A percentile compares a stretch with the other conserved stretches of the same genome.
These are phyloP conservation scores for Solanum aculeatissimum DNA, from an alignment of 305 asterid genomes.

Conservation along the genomic window DNA sequence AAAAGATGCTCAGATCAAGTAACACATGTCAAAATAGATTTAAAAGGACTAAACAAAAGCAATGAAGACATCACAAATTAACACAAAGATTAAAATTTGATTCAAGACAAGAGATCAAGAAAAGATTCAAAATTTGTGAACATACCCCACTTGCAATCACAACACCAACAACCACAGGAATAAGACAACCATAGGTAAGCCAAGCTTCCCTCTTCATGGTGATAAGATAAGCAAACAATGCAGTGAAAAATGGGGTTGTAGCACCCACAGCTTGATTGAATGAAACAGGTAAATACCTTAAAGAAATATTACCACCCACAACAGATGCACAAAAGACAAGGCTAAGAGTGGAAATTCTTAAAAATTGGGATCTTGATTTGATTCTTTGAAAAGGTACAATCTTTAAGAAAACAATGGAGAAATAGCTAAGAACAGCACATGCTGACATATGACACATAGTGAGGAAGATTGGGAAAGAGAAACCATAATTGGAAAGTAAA, in stretches of 20 bases:
- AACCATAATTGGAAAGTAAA: slow-evolving; percentile 83
- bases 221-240: slow-evolving; percentile 75
- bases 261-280: slow-evolving; percentile 99
- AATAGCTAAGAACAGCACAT: slow-evolving; percentile 84
- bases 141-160: slow-evolving; percentile 97
- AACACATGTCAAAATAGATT: background rate
- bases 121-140: background rate
- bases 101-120: background rate
- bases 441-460: slow-evolving; percentile 99
- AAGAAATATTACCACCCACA: slow-evolving; percentile 90
- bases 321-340: slow-evolving; percentile 89
- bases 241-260: slow-evolving; percentile 94
- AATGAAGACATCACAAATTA: background rate
- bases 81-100: background rate
- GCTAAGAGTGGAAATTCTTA: slow-evolving; percentile 70
- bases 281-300: slow-evolving; percentile 69
- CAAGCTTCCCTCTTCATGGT: slow-evolving; percentile 79
- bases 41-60: background rate
- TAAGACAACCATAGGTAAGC: slow-evolving; percentile 76
- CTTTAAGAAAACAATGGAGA: slow-evolving; percentile 69
- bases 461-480: slow-evolving; percentile 76
- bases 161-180: slow-evolving; percentile 92
- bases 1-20: background rate
- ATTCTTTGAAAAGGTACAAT: slow-evolving; percentile 74
- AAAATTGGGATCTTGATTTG: slow-evolving; percentile 76